Conservation (phyloP, 2,329 filamentous ascomycete genomes). For the Lecanicillium sp. region DNA sequence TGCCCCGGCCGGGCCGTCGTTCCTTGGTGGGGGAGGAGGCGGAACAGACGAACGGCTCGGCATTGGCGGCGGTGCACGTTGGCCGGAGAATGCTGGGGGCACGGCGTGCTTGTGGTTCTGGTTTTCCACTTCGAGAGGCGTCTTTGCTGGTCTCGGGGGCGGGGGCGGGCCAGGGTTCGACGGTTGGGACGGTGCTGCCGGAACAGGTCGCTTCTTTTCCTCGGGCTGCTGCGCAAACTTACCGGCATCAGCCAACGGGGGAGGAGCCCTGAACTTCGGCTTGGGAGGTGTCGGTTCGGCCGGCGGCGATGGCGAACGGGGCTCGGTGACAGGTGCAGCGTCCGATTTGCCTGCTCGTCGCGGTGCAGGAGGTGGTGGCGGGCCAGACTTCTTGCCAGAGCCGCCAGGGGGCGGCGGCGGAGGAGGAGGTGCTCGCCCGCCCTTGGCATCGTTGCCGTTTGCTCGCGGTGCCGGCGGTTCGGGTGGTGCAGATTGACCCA, state of each 20-base stretch:
- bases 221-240: conserved; percentile 61
- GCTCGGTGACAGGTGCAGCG: conserved; percentile 30
- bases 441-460: conserved; percentile 23
- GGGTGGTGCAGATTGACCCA: conserved; percentile 17
- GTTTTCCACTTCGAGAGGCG: conserved; percentile 55
- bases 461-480: conserved; percentile 19
- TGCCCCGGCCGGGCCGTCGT: conserved; percentile 20
- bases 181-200: conserved; percentile 16
- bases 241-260: conserved; percentile 82
- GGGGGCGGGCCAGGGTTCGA: conserved; percentile 25
- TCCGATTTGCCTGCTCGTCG: conserved; percentile 50
- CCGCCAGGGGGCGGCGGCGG: conserved; percentile 19
- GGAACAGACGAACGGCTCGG: conserved; percentile 65
- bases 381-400: conserved; percentile 28
- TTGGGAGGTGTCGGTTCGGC: conserved; percentile 1
- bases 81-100: conserved; percentile 70
- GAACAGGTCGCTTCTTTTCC: conserved; percentile 16
- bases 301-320: conserved; percentile 55
- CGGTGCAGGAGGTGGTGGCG: conserved; percentile 51
- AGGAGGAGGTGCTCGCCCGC: conserved; percentile 26
- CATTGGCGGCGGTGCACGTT: conserved; percentile 66
- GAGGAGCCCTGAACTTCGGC: conserved; percentile 73
- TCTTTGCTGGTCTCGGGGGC: conserved; percentile 52
- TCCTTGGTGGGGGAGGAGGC: conserved; percentile 56
- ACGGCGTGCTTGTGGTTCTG: conserved; percentile 59